Base-by-base conservation (phyloP, 1,284 basidiomycete species). In the Apiotrichum porosum region DNA sequence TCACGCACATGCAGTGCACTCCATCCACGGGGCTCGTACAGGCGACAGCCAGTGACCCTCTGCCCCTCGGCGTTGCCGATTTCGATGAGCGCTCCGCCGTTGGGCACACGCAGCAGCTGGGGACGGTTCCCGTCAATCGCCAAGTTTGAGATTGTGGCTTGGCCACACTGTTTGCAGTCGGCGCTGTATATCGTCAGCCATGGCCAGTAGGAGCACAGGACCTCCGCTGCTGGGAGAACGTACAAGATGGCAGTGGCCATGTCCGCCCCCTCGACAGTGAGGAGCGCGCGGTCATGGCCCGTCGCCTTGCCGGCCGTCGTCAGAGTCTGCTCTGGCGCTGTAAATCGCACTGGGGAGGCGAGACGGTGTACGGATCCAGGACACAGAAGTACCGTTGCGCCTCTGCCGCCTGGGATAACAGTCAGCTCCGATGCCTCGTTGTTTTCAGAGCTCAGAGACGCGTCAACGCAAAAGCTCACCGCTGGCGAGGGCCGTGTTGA, bases 1-100 rank as follows among this genome's bases (percentile, higher is more conserved):
- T 75, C 73, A 35, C 73, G 55, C 39, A 71, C 67, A 57, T 75
- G 73, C 35, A 75, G 50, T 5, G 72, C 71, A 33, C 65, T 69
- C 73, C 73, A 75, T 4, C 73, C 73, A 44, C 72, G 65, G 23
- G 73, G 73, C 54, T 75, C 73, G 38, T 66, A 70, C 28, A 75
- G 54, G 35, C 62, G 57, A 51, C 72, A 75, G 37, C 70, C 63
- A 32, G 54, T 57, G 6, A 75, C 66, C 2, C 51, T 43, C 51
- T 75, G 73, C 5, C 54, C 56, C 24, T 72, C 63, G 2, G 61
- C 65, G 54, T 75, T 75, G 1, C 73, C 73, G 40, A 71, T 48
- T 44, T 71, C 69, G 18, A 75, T 52, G 41, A 75, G 53, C 13
- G 71, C 73, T 6, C 61, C 69, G 10, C 71, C 72, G 33, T 54